Conservation (phyloP, 257 asterid species). For the Haberlea rhodopensis region DNA sequence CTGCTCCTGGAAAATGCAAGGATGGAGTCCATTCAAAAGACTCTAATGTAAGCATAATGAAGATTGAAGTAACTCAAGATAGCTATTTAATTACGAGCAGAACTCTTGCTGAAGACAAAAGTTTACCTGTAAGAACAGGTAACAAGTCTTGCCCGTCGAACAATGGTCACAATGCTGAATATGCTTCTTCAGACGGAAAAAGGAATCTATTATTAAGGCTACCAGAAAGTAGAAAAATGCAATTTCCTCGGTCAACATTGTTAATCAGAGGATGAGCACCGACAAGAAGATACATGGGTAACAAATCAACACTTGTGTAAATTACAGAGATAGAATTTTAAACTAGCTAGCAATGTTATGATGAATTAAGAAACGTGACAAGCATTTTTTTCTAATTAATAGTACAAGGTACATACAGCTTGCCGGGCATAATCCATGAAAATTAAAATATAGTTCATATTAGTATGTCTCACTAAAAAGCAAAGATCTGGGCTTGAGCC, state of each 20-base stretch:
- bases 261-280: neutral
- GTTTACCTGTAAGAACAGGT: conserved; percentile 59
- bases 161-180: conserved; percentile 67
- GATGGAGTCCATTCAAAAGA: conserved; percentile 21
- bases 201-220: conserved; percentile 15
- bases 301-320: conserved; percentile 9
- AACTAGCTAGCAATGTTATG: conserved; percentile 8
- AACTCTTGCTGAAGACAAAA: conserved; percentile 27
- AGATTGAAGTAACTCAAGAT: conserved; percentile 7
- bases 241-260: conserved; percentile 16
- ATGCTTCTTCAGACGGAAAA: conserved; percentile 63
- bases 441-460: conserved; percentile 2
- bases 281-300: conserved; percentile 13
- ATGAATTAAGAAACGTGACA: conserved; percentile 6
- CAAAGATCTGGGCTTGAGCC: too few species aligned
- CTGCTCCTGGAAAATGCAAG: conserved; percentile 60
- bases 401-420: conserved; percentile 19
- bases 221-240: neutral
- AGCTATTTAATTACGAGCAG: conserved; percentile 16
- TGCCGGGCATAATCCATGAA: conserved; percentile 11
- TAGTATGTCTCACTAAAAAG: too few species aligned
- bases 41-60: conserved; percentile 3
- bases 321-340: conserved; percentile 15
- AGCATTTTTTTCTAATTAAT: conserved; percentile 1
- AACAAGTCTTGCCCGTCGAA: conserved; percentile 82